Evolutionary conservation across 2,329 filamentous ascomycete species (phyloP).

Genomic region (Colletotrichum aenigma): DNA sequence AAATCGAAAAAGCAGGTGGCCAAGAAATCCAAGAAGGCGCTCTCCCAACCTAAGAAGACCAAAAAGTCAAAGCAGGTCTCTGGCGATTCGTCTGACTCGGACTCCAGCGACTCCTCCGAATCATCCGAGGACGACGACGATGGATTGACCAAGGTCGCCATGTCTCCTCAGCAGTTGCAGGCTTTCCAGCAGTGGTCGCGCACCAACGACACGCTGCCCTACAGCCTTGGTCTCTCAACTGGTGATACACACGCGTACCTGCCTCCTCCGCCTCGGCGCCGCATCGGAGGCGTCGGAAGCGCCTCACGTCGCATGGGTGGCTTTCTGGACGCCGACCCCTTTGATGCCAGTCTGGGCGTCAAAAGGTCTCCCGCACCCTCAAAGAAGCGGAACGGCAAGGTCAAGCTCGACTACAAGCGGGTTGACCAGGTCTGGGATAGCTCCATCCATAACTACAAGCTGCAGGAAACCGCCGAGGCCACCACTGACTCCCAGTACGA

Average conservation of each 20-base stretch:
- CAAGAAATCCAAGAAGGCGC: neutral
- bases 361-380: neutral
- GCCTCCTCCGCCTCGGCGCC: neutral
- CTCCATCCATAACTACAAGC: constrained; percentile 53
- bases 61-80: neutral
- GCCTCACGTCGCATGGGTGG: neutral
- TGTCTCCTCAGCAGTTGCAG: neutral
- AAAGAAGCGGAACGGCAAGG: neutral
- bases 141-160: neutral
- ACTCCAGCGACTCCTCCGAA: neutral
- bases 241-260: neutral
- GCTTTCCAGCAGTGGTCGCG: neutral
- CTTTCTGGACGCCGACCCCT: neutral
- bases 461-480: constrained; percentile 57
- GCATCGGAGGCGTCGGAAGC: neutral
- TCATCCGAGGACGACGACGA: neutral
- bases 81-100: neutral
- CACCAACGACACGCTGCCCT: neutral
- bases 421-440: constrained; percentile 61
- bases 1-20: neutral
- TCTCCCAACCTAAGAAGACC: neutral
- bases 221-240: neutral
- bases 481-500: constrained; percentile 65
- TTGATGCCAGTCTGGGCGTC: neutral
- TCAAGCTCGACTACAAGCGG: constrained; percentile 48